Base-by-base conservation (phyloP, 805 yeast species). In the Sugiyamaella floridensis region DNA sequence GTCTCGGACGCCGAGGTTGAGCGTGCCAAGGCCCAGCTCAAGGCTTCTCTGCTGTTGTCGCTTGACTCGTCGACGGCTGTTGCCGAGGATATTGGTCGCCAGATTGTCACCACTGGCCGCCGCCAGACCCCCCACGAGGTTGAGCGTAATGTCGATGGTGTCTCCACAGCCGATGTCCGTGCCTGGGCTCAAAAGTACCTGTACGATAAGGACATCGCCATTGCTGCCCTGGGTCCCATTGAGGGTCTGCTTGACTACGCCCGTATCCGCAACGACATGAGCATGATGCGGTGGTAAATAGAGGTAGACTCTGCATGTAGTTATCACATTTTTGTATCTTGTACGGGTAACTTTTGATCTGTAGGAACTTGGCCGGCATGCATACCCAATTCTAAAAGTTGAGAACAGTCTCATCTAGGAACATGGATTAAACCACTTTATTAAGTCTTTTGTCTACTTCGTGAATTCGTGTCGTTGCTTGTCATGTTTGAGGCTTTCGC, bases 81-180 rank as follows among this genome's bases (percentile, higher is more conserved):
- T 48, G 97, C 97, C 32, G 99, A 93, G 71, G 98, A 93, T 70
- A 89, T 93, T 61, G 99, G 99, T 26, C 83, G 99, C 70, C 99
- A 93, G 69, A 76, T 93, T 52, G 96, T 93, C 44, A 92, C 97
- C 50, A 90, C 98, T 2, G 99, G 99, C 29, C 77, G 72, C 61
- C 74, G 89, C 61, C 73, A 84, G 58, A 71, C 85, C 6, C 89
- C 93, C 4, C 86, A 82, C 64, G 88, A 83, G 58, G 83, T 84
- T 11, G 85, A 85, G 63, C 75, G 77, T 53, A 79, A 85, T 55
- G 93, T 93, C 12, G 89, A 89, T 61, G 74, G 78, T 45, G 86
- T 93, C 57, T 79, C 88, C 9, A 83, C 80, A 63, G 77, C 81
- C 40, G 97, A 89, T 67, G 87, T 93, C 44, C 78, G 85, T 37